Percentiles rank a stretch among this genome's conserved stretches.
Evolutionary conservation across 352 stramenopile genomes (phyloP).

Genomic region (Thraustochytrium striatum): DNA sequence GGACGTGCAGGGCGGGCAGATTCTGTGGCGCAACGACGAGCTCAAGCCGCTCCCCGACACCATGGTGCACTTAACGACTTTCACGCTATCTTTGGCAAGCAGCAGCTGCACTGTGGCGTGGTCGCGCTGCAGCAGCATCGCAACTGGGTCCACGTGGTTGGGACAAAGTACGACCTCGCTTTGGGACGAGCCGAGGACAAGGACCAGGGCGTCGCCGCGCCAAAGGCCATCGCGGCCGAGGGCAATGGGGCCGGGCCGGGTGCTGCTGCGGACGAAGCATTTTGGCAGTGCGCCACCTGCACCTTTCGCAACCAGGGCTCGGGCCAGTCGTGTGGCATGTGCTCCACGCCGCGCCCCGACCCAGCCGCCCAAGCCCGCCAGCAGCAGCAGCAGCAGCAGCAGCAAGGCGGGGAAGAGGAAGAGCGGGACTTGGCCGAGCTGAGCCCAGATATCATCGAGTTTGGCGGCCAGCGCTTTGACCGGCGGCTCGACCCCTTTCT

Average conservation of each 20-base stretch:
- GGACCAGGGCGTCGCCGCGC: constrained; percentile 71
- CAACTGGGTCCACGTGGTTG: constrained; percentile 78
- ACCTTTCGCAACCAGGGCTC: neutral
- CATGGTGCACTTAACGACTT: constrained; percentile 82
- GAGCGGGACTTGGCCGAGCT: neutral
- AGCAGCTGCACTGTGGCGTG: constrained; percentile 67
- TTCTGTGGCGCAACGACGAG: constrained; percentile 81
- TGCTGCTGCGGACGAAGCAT: neutral
- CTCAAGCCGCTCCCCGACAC: constrained; percentile 80
- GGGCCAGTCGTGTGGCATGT: neutral
- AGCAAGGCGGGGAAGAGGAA: neutral
- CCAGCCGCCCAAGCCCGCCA: neutral
- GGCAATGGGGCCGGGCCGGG: neutral
- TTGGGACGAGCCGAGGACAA: constrained; percentile 70
- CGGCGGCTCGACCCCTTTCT: constrained; percentile 38
- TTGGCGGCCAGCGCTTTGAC: neutral
- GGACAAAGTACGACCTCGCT: constrained; percentile 75
- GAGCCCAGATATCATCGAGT: neutral
- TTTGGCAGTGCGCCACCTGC: neutral
- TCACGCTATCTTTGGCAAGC: constrained; percentile 54
- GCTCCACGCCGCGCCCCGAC: neutral
- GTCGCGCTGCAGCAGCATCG: constrained; percentile 75
- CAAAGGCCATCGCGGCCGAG: constrained; percentile 48
- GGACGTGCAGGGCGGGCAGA: constrained; percentile 75
- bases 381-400: neutral